A percentile compares a stretch with the other conserved stretches of the same genome.
Conservation (phyloP, 148 eudicot species). For the Pharnaceum exiguum region DNA sequence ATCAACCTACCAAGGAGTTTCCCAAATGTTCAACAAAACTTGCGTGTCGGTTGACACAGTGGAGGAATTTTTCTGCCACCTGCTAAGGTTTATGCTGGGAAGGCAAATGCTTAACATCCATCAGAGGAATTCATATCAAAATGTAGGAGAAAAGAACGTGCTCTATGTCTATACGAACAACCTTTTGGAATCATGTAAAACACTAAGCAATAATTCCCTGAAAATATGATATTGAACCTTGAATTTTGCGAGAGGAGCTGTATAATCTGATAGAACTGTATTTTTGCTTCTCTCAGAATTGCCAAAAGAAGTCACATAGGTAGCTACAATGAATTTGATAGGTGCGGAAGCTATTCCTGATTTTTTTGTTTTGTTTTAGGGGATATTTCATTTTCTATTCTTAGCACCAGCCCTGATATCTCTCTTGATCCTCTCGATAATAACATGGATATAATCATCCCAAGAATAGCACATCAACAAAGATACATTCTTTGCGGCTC, state of each 20-base stretch:
- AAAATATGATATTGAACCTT: background rate
- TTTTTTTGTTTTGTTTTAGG: slow-evolving; percentile 5
- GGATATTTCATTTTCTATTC: slow-evolving; percentile 11
- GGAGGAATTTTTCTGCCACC: background rate
- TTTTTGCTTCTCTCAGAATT: slow-evolving; percentile 15
- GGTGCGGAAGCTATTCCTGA: slow-evolving; percentile 11
- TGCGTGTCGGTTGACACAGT: background rate
- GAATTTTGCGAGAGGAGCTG: slow-evolving; percentile 10
- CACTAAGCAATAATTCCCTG: background rate
- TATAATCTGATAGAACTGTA: background rate
- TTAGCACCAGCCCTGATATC: slow-evolving; percentile 8
- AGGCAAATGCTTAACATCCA: background rate
- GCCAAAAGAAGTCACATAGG: slow-evolving; percentile 7
- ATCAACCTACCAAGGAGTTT: background rate
- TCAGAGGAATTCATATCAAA: background rate
- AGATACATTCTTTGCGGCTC: no score
- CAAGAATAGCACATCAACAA: no score
- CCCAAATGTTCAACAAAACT: background rate
- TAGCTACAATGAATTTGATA: slow-evolving; percentile 3
- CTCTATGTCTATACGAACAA: no score
- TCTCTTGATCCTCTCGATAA: background rate
- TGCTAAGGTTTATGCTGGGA: background rate
- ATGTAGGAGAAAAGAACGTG: background rate
- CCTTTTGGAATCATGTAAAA: background rate
- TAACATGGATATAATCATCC: no score